phyloP scores from a whole-genome alignment of 1,139 yeast genomes.

The Yamadazyma buinensis region DNA sequence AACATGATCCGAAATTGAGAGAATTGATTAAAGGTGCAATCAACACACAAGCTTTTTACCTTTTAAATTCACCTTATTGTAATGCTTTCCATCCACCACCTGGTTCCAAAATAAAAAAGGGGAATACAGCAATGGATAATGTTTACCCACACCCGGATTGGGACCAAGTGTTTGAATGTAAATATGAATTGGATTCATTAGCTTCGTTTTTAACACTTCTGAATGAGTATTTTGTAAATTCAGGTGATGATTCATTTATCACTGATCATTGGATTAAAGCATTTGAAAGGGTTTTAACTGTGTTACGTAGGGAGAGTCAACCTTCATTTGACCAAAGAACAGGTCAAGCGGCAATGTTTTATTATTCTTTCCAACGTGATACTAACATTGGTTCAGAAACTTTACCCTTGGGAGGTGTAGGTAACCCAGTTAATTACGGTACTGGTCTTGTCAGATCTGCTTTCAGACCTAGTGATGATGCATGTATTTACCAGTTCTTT shows the following conservation, averaged over 20 bases:
- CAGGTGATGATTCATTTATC: conserved; percentile 53
- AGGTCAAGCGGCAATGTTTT: conserved; percentile 50
- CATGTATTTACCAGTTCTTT: conserved; percentile 74
- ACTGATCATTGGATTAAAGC: conserved; percentile 60
- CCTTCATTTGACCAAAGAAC: conserved; percentile 58
- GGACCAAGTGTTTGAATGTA: conserved; percentile 77
- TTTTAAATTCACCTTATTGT: conserved; percentile 69
- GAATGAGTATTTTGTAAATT: conserved; percentile 61
- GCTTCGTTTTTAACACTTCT: conserved; percentile 77
- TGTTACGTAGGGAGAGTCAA: conserved; percentile 56
- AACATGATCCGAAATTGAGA: conserved; percentile 46
- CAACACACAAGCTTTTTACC: conserved; percentile 67
- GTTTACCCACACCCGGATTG: conserved; percentile 73
- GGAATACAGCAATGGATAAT: conserved; percentile 55
- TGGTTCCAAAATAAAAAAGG: conserved; percentile 49
- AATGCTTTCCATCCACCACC: conserved; percentile 90
- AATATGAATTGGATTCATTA: conserved; percentile 81
- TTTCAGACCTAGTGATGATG: conserved; percentile 88
- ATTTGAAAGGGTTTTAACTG: conserved; percentile 45
- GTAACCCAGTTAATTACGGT: conserved; percentile 73
- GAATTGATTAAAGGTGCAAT: conserved; percentile 73
- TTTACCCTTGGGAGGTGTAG: conserved; percentile 69
- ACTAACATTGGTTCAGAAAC: conserved; percentile 83
- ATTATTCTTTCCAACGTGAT: conserved; percentile 66
- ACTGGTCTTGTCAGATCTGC: conserved; percentile 82